These are phyloP conservation scores for Talaromyces sp. DNA, from an alignment of 2,329 filamentous ascomycete species.

Conservation along the genomic window DNA sequence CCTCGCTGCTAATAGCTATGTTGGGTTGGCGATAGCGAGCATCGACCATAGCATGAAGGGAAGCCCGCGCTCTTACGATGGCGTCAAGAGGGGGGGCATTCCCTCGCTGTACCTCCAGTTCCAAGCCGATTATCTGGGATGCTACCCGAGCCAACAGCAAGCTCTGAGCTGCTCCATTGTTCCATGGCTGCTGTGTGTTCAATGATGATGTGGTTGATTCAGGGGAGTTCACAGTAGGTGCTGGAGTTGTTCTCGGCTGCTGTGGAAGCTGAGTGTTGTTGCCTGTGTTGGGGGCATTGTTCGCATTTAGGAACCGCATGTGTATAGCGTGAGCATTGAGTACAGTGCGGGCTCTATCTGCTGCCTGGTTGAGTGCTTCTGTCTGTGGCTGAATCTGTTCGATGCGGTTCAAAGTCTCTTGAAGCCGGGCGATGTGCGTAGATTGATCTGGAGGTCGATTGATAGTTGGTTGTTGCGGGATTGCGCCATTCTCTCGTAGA, in stretches of 20 bases:
- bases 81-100: conserved; percentile 24
- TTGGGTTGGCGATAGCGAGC: conserved; percentile 22
- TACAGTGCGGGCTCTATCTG: conserved; percentile 7
- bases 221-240: neutral
- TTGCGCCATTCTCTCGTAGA: neutral
- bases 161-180: neutral
- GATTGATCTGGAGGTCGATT: neutral
- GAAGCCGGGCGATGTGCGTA: neutral
- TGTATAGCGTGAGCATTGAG: conserved; percentile 1
- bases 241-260: neutral
- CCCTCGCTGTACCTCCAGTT: conserved; percentile 23
- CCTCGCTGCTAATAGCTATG: conserved; percentile 18
- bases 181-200: neutral
- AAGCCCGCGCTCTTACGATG: conserved; percentile 23
- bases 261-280: neutral
- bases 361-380: conserved; percentile 5
- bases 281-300: neutral
- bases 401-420: neutral
- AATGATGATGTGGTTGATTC: neutral
- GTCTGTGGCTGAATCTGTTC: conserved; percentile 6
- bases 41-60: conserved; percentile 28
- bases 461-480: neutral
- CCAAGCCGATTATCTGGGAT: conserved; percentile 18
- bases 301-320: neutral
- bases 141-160: conserved; percentile 5